phyloP scores from a whole-genome alignment of 805 yeast genomes.

The Vanderwaltozyma polyspora region DNA sequence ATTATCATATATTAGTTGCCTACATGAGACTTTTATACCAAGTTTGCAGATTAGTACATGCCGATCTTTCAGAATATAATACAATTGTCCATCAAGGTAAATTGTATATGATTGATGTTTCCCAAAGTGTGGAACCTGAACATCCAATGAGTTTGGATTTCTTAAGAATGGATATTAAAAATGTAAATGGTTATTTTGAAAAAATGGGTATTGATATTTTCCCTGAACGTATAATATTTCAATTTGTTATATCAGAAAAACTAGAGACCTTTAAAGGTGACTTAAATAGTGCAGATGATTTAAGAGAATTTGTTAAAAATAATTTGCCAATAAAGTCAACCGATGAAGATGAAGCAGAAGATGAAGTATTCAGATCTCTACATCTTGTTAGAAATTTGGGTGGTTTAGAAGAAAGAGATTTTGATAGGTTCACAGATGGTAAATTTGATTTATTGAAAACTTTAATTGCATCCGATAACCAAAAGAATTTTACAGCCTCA shows the following conservation, averaged over 20 bases:
- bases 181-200: conserved; percentile 78
- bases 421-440: conserved; percentile 66
- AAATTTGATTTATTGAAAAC: conserved; percentile 68
- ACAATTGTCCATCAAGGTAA: conserved; percentile 70
- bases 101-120: conserved; percentile 86
- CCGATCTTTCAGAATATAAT: conserved; percentile 92
- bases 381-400: conserved; percentile 71
- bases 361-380: conserved; percentile 75
- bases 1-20: conserved; percentile 68
- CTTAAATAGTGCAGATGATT: conserved; percentile 22
- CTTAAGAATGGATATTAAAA: conserved; percentile 93
- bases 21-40: conserved; percentile 83
- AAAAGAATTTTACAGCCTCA: conserved; percentile 15
- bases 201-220: conserved; percentile 64
- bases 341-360: conserved; percentile 53
- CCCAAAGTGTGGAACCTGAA: conserved; percentile 95
- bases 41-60: conserved; percentile 85
- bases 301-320: conserved; percentile 30
- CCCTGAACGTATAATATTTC: conserved; percentile 73
- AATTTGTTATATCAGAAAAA: conserved; percentile 51
- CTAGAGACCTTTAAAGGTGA: conserved; percentile 32
- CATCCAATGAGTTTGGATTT: conserved; percentile 96
- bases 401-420: conserved; percentile 83
- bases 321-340: conserved; percentile 45
- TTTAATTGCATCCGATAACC: conserved; percentile 37